phyloP scores from a whole-genome alignment of 345 rosid species.

The Punica granatum region DNA sequence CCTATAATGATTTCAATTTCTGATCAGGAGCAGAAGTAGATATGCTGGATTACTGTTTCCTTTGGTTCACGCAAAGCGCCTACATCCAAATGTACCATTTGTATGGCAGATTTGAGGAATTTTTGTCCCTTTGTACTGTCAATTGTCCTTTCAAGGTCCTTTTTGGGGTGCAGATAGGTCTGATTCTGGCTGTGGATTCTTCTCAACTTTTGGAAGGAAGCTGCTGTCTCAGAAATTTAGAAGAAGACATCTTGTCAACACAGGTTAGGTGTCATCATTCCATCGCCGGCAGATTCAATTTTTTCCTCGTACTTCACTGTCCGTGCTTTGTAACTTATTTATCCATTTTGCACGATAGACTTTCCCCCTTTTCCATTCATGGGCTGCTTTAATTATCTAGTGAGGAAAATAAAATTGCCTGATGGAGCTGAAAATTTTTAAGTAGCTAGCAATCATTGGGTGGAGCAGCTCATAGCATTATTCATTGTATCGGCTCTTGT shows the following conservation, averaged over 20 bases:
- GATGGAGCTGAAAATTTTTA: background rate
- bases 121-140: background rate
- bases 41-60: background rate
- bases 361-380: background rate
- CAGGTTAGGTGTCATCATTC: constrained; percentile 1
- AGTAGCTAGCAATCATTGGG: background rate
- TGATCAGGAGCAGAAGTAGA: background rate
- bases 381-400: background rate
- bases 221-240: background rate
- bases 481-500: background rate
- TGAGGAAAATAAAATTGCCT: background rate
- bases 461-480: background rate
- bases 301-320: constrained; percentile 2
- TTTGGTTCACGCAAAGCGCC: background rate
- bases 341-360: background rate
- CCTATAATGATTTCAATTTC: background rate
- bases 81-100: background rate
- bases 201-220: background rate
- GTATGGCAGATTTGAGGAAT: constrained; percentile 1
- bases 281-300: background rate
- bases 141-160: background rate
- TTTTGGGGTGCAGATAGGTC: background rate
- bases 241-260: background rate
- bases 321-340: background rate
- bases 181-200: background rate